Conservation (phyloP, 768 basidiomycete species). For the Leccinum arenicola region DNA sequence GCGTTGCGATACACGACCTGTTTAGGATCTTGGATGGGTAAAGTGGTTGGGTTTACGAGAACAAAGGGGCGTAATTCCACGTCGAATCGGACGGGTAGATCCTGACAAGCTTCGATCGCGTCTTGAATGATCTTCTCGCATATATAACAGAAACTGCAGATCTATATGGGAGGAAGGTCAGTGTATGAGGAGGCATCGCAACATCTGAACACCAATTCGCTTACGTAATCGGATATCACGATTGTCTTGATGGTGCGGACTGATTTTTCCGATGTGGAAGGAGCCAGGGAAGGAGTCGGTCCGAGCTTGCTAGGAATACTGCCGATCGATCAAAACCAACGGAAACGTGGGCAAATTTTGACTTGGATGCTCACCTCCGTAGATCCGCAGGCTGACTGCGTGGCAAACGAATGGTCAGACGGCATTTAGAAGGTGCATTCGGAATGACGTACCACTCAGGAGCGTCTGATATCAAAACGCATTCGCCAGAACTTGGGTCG, state of each 20-base stretch:
- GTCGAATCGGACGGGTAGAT: conserved; percentile 31
- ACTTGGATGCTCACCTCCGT: conserved; percentile 14
- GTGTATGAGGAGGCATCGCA: not conserved
- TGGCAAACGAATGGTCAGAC: not conserved
- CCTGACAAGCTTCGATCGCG: conserved; percentile 32
- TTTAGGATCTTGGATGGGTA: not conserved
- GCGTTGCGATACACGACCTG: conserved; percentile 17
- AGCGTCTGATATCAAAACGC: not conserved
- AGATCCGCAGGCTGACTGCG: conserved; percentile 11
- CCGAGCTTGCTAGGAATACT: conserved; percentile 22
- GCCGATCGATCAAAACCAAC: not conserved
- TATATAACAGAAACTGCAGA: conserved; percentile 38
- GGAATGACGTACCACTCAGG: conserved; percentile 10
- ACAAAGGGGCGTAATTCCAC: conserved; percentile 33
- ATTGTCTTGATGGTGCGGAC: conserved; percentile 30
- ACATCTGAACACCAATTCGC: not conserved
- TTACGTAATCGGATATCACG: conserved; percentile 32
- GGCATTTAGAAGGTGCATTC: not conserved
- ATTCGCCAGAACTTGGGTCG: conserved; percentile 1
- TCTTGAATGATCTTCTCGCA: conserved; percentile 32
- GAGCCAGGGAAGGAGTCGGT: not conserved
- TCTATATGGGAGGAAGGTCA: conserved; percentile 9
- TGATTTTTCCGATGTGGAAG: conserved; percentile 7
- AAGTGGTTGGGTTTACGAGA: conserved; percentile 14
- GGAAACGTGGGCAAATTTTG: not conserved